Conservation (phyloP, 2,329 filamentous ascomycete species). For the Botrytis deweyae region DNA sequence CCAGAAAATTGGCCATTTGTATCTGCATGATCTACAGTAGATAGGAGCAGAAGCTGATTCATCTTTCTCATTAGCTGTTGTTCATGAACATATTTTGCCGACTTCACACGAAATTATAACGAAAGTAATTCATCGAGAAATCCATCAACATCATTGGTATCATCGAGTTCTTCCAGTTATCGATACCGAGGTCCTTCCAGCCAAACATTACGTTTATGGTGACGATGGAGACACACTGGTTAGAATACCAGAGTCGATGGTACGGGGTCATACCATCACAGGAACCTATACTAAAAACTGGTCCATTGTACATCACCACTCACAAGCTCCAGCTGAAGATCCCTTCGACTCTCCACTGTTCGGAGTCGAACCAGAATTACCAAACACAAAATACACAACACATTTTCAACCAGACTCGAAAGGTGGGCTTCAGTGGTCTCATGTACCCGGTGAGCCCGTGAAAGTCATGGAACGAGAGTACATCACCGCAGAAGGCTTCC, state of each 20-base stretch:
- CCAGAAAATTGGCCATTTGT: slow-evolving; percentile 28
- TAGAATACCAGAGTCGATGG: slow-evolving; percentile 47
- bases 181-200: slow-evolving; percentile 52
- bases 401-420: neutral
- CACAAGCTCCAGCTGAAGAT: slow-evolving; percentile 4
- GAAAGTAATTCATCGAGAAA: slow-evolving; percentile 51
- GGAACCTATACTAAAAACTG: slow-evolving; percentile 22
- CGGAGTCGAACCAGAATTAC: neutral
- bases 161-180: slow-evolving; percentile 54
- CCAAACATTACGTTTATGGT: slow-evolving; percentile 46
- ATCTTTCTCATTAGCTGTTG: slow-evolving; percentile 44
- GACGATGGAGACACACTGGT: slow-evolving; percentile 45
- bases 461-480: slow-evolving; percentile 33
- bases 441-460: slow-evolving; percentile 26
- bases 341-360: slow-evolving; percentile 5
- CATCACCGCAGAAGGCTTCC: slow-evolving; percentile 30
- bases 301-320: slow-evolving; percentile 19
- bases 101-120: slow-evolving; percentile 48
- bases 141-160: slow-evolving; percentile 53
- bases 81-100: slow-evolving; percentile 49
- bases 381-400: neutral
- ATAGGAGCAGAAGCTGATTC: slow-evolving; percentile 29
- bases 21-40: slow-evolving; percentile 2
- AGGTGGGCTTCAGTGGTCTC: slow-evolving; percentile 9
- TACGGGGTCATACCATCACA: slow-evolving; percentile 38